Evolutionary conservation across 371 early-diverging fungal species (phyloP).

Genomic region (Mucor piriformis): DNA sequence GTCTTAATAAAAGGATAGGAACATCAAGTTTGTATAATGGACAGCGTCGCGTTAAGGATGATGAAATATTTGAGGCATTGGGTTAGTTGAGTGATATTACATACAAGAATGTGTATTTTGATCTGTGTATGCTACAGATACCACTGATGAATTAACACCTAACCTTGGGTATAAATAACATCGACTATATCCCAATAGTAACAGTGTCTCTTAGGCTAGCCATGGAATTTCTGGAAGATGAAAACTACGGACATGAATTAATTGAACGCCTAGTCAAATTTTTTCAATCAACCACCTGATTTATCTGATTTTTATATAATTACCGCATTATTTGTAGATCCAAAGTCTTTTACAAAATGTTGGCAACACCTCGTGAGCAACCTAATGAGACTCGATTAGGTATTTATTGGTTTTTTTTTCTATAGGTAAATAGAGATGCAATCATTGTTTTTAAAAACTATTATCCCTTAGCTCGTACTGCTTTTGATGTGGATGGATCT

Average conservation of each 20-base stretch:
- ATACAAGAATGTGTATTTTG: neutral
- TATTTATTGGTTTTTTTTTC: constrained; percentile 27
- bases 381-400: constrained; percentile 57
- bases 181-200: too few species aligned
- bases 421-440: neutral
- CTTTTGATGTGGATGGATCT: constrained; percentile 72
- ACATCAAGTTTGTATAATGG: constrained; percentile 90
- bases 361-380: constrained; percentile 82
- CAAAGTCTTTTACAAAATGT: constrained; percentile 91
- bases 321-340: constrained; percentile 48
- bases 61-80: constrained; percentile 88
- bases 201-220: constrained; percentile 7
- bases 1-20: constrained; percentile 43
- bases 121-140: constrained; percentile 36
- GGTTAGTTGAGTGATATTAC: constrained; percentile 41
- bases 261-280: constrained; percentile 15
- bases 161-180: constrained; percentile 40
- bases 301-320: neutral
- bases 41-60: constrained; percentile 85
- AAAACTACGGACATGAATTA: constrained; percentile 5
- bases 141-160: constrained; percentile 60
- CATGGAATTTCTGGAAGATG: constrained; percentile 24
- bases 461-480: constrained; percentile 57
- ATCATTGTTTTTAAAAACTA: neutral
- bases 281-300: too few species aligned